Base-by-base conservation (phyloP, 768 basidiomycete genomes). In the Leccinum broughii region DNA sequence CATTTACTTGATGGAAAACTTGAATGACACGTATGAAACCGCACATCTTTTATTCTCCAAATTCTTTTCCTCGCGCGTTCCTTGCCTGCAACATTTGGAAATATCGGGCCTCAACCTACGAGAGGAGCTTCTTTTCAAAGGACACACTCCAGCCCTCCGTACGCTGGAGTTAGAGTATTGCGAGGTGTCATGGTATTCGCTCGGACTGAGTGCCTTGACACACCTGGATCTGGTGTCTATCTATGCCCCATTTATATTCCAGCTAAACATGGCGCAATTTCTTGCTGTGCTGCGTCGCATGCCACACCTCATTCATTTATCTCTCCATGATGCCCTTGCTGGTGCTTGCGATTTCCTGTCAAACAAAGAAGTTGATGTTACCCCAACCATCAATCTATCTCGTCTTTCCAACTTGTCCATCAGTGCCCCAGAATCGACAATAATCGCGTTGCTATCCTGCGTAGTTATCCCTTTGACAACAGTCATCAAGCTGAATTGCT, bases 251-350 rank as follows among this genome's bases (percentile, higher is more conserved):
- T 30, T 30, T 30, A 30, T 30, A 30, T 59, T 64, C 17, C 72
- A 69, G n/a, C 77, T 76, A 1, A 63, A 70, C 10, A 67, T 70
- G 17, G 55, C 57, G 4, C 70, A 75, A 37, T 63, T 81, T 14
- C 56, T 77, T 11, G 59, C 69, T 20, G 66, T 69, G 15, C 71
- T 81, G 7, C 55, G 65, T 20, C 59, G 66, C 51, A 77, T 76
- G 74, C 75, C 74, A 4, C 30, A 60, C 50, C 67, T 79, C 2
- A 69, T 70, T 56, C 62, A 65, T 17, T 68, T 80, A 11, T 67
- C 72, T 56, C 65, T 80, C 15, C 68, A 72, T 24, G 57, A 74
- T 54, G 68, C 69, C 17, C 65, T 79, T 7, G 72, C 75, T 5
- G 65, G 56, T 15, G 44, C 58, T 32, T 2, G 22, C 6, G 14